These are phyloP conservation scores for Rhodotorula sp. DNA, from an alignment of 1,284 basidiomycete species.

Conservation along the genomic window DNA sequence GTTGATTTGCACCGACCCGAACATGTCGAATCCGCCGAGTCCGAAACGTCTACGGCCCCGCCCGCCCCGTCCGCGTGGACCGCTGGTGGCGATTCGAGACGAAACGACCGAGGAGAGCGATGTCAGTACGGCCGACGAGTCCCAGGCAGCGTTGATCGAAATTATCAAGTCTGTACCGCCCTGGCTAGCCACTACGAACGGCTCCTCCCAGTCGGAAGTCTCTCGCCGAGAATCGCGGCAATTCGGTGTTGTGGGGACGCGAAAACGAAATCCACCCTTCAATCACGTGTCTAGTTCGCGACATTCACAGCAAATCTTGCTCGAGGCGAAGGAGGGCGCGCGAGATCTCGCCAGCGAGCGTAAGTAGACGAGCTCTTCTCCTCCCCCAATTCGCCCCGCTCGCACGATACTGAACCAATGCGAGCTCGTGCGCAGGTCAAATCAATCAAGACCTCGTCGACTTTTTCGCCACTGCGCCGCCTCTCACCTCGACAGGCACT, in stretches of 20 bases:
- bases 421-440: background rate
- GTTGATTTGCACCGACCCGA: too few species aligned
- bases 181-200: background rate
- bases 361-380: background rate
- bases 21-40: too few species aligned
- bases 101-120: background rate
- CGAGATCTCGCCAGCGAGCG: constrained; percentile 31
- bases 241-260: too few species aligned
- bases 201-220: too few species aligned
- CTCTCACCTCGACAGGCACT: background rate
- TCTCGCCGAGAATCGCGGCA: too few species aligned
- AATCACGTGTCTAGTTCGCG: background rate
- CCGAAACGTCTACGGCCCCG: background rate
- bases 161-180: background rate
- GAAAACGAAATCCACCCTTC: too few species aligned
- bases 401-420: too few species aligned
- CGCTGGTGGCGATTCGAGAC: background rate
- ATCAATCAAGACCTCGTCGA: constrained; percentile 33
- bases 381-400: too few species aligned
- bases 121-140: background rate
- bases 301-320: constrained; percentile 3
- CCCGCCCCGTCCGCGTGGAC: too few species aligned
- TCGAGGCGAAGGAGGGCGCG: constrained; percentile 27
- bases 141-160: background rate
- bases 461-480: constrained; percentile 28